A percentile compares a stretch with the other conserved stretches of the same genome.
These are phyloP conservation scores for Mycena belliarum DNA, from an alignment of 768 basidiomycete genomes.

Conservation along the genomic window DNA sequence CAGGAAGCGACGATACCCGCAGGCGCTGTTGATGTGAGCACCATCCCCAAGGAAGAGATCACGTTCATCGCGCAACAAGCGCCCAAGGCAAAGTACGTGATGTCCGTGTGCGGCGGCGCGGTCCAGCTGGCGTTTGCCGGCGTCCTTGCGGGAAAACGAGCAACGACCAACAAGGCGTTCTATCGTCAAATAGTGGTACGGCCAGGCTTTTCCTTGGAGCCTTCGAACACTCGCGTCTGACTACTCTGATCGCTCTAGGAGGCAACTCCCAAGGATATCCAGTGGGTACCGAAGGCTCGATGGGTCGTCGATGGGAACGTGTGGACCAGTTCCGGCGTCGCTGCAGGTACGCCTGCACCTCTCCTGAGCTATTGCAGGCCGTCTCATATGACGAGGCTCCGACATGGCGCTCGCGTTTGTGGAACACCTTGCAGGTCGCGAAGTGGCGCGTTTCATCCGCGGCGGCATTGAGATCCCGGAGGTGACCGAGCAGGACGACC, in stretches of 20 bases:
- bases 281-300: conserved; percentile 37
- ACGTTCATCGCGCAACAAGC: too few relatives aligned
- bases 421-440: conserved; percentile 27
- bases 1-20: too few relatives aligned
- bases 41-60: too few relatives aligned
- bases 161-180: too few relatives aligned
- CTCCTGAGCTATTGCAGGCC: not conserved
- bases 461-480: conserved; percentile 23
- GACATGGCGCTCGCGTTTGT: conserved; percentile 39
- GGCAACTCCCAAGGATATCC: conserved; percentile 26
- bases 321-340: conserved; percentile 38
- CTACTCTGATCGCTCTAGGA: conserved; percentile 1
- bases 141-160: too few relatives aligned
- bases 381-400: conserved; percentile 21
- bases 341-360: conserved; percentile 30
- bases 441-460: conserved; percentile 21
- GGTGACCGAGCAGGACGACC: conserved; percentile 25
- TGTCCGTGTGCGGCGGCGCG: too few relatives aligned
- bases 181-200: conserved; percentile 29
- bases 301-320: conserved; percentile 37
- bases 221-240: too few relatives aligned
- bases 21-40: too few relatives aligned
- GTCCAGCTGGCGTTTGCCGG: too few relatives aligned
- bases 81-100: too few relatives aligned
- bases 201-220: not conserved